Conservation (phyloP, 768 basidiomycete genomes). For the Strobilomyces dryophilus region DNA sequence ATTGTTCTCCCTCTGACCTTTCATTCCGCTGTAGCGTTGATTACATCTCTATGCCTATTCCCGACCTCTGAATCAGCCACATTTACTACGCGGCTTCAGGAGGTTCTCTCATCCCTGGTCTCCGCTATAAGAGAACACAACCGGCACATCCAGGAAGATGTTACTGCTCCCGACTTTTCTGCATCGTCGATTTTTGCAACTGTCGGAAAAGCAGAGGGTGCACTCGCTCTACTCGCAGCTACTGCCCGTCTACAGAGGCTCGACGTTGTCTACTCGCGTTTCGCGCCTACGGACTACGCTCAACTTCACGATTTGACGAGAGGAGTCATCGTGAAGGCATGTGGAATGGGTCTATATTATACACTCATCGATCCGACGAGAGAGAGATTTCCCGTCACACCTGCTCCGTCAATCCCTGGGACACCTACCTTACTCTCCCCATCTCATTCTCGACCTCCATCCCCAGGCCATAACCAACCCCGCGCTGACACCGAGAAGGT, state of each 20-base stretch:
- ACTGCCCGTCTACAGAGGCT: constrained; percentile 48
- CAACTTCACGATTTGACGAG: constrained; percentile 47
- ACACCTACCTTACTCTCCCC: constrained; percentile 36
- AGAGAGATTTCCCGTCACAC: constrained; percentile 53
- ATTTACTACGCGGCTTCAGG: constrained; percentile 49
- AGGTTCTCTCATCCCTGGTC: constrained; percentile 46
- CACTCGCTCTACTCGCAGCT: constrained; percentile 49
- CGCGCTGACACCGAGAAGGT: neutral
- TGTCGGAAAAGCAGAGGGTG: constrained; percentile 40
- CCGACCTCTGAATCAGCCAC: constrained; percentile 58
- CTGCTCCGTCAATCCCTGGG: constrained; percentile 32
- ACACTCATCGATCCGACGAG: constrained; percentile 57
- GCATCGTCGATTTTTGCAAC: constrained; percentile 30
- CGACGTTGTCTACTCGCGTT: constrained; percentile 59
- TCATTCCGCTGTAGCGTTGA: constrained; percentile 54
- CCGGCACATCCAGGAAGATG: constrained; percentile 39
- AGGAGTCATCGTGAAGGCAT: constrained; percentile 50
- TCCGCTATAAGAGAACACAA: constrained; percentile 44
- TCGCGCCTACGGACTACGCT: constrained; percentile 52
- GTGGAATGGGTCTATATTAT: constrained; percentile 63
- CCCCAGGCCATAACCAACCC: constrained; percentile 18
- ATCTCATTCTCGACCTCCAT: constrained; percentile 29
- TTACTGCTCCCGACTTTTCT: constrained; percentile 34
- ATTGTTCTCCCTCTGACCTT: constrained; percentile 57
- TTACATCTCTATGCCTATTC: constrained; percentile 52